A percentile compares a stretch with the other conserved stretches of the same genome.
These are phyloP conservation scores for Caryopteris hybrid DNA, from an alignment of 305 asterid species.

Conservation along the genomic window DNA sequence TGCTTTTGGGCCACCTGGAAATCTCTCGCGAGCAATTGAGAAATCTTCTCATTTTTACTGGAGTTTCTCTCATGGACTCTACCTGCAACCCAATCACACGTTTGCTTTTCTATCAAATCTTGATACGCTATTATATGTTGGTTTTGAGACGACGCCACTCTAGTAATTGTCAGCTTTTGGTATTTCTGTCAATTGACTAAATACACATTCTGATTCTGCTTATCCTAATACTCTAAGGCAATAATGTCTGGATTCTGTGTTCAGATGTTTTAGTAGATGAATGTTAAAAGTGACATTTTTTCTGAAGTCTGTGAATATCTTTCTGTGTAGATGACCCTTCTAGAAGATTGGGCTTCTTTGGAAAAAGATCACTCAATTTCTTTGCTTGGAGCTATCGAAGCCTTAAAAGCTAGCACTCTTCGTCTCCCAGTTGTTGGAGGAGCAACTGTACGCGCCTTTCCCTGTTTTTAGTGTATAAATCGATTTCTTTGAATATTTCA, in stretches of 20 bases:
- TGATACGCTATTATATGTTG: too few species aligned
- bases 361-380: slow-evolving; percentile 75
- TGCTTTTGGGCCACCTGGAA: too few species aligned
- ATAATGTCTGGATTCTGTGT: background rate
- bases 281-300: background rate
- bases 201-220: too few species aligned
- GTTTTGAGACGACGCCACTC: too few species aligned
- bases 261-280: background rate
- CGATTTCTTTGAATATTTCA: slow-evolving; percentile 1
- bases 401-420: slow-evolving; percentile 89
- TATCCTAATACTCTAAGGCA: too few species aligned
- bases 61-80: too few species aligned
- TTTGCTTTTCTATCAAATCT: too few species aligned
- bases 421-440: slow-evolving; percentile 88
- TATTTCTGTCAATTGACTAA: too few species aligned
- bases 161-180: too few species aligned
- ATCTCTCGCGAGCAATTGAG: too few species aligned
- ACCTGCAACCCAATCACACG: too few species aligned
- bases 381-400: slow-evolving; percentile 84
- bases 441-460: slow-evolving; percentile 55
- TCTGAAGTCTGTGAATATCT: background rate
- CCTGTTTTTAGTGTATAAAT: background rate
- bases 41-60: too few species aligned
- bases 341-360: slow-evolving; percentile 75
- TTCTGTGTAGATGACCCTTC: slow-evolving; percentile 41